Evolutionary conservation across 164 flowering plant species (phyloP), one percentile per base, ranked within the genome.

Genomic region (Vitis rotundifolia): DNA sequence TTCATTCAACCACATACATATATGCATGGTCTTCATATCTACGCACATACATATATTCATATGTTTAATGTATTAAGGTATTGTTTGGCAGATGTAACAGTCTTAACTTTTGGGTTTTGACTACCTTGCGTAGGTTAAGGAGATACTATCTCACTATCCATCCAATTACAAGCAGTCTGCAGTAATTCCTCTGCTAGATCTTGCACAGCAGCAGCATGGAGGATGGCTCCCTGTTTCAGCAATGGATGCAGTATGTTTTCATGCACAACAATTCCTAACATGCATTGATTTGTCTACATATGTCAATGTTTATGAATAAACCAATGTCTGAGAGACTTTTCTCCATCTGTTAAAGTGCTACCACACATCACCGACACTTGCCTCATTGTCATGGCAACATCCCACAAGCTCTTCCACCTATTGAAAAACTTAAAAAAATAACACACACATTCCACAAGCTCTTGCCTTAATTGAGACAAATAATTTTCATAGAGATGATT

Each of bases 151-250:
- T 71, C 94, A 92, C 78, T 96, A 96, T 75, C 99, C 99, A 55
- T 88, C 97, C 68, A 96, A 96, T 82, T 96, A 96, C 87, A 96
- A 93, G 87, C 97, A 91, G 80, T 96, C 99, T 72, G 98, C 97
- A 11, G 94, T 92, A 71, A 93, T 96, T 76, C 98, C 98, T 77
- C 81, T 96, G 72, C 83, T 96, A 61, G 99, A 96, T 90, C 95
- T 96, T 86, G 99, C 98, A 53, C 99, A 96, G 66, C 99, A 96
- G 82, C 99, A 96, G 78, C 91, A 96, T 85, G 97, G 98, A 75
- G 98, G 98, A 44, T 96, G 99, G 99, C 87, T 96, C 19, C 86
- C 99, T 49, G 99, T 96, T 79, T 96, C 99, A 58, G 91, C 99
- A 18, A 96, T 96, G 99, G 85, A 96, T 81, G 91, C 88, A 29